Conservation (phyloP, 345 rosid species). For the Durio zibethinus region DNA sequence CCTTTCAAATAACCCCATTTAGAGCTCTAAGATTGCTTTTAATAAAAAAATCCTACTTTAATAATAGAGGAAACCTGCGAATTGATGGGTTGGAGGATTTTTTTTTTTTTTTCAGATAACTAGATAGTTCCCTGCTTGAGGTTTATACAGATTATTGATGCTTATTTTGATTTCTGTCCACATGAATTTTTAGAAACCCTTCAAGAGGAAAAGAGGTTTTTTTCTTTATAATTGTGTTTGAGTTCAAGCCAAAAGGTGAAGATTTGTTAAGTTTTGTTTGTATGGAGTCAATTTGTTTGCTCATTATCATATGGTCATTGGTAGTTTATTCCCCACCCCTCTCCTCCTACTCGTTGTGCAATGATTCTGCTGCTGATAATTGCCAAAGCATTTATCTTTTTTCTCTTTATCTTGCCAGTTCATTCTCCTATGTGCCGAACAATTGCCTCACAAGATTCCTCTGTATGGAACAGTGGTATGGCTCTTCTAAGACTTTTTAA, state of each 20-base stretch:
- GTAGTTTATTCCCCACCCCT: neutral
- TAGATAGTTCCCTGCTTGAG: neutral
- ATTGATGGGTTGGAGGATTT: neutral
- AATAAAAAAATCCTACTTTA: neutral
- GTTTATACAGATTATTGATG: neutral
- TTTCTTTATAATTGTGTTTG: neutral
- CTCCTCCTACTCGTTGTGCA: neutral
- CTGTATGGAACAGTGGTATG: conserved; percentile 84
- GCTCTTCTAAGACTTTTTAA: conserved; percentile 17
- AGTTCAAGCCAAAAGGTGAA: neutral
- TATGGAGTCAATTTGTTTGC: neutral
- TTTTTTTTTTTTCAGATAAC: neutral
- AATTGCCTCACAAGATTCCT: conserved; percentile 94
- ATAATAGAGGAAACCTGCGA: neutral
- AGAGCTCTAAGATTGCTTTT: neutral
- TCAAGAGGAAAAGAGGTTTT: neutral
- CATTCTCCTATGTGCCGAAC: conserved; percentile 76
- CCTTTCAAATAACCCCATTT: neutral
- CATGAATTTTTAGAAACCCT: neutral
- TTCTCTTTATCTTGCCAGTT: conserved; percentile 46
- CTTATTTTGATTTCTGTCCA: neutral
- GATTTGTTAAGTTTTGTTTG: neutral
- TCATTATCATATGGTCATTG: neutral
- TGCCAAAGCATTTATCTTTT: conserved; percentile 2
- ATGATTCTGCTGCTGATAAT: neutral